Conservation (phyloP, 768 basidiomycete genomes). For the Rhodosporidiobolus odoratus region DNA sequence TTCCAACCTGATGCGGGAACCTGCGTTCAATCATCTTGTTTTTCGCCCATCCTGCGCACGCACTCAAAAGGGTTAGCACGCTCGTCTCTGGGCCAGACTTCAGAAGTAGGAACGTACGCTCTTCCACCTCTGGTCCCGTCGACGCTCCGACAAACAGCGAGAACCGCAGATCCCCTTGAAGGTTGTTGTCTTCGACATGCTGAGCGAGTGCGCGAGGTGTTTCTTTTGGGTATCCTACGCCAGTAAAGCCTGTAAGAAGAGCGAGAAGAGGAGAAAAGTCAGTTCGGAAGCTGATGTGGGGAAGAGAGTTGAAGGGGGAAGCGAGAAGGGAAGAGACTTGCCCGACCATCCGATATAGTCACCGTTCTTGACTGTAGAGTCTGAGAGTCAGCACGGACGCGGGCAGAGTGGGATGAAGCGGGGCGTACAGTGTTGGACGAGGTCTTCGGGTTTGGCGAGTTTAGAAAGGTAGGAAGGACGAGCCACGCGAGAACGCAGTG, state of each 20-base stretch:
- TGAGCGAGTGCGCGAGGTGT: conserved; percentile 40
- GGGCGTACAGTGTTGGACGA: conserved; percentile 15
- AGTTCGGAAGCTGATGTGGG: background rate
- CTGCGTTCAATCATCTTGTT: conserved; percentile 40
- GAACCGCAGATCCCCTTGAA: conserved; percentile 43
- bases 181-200: conserved; percentile 42
- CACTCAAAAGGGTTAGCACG: background rate
- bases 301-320: background rate
- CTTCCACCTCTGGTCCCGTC: conserved; percentile 40
- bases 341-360: background rate
- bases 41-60: conserved; percentile 10
- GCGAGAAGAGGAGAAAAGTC: background rate
- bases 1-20: conserved; percentile 44
- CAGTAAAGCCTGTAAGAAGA: conserved; percentile 32
- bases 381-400: background rate
- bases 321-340: background rate
- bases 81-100: background rate
- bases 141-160: conserved; percentile 34
- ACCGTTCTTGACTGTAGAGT: conserved; percentile 23
- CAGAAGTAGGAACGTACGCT: conserved; percentile 8
- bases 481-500: conserved; percentile 6
- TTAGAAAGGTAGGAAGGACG: conserved; percentile 14
- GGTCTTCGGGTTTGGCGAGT: background rate
- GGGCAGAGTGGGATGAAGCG: no score
- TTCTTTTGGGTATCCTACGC: conserved; percentile 41